These are phyloP conservation scores for Trypanosomatidae sp. DNA, from an alignment of 208 protist species.

Conservation along the genomic window DNA sequence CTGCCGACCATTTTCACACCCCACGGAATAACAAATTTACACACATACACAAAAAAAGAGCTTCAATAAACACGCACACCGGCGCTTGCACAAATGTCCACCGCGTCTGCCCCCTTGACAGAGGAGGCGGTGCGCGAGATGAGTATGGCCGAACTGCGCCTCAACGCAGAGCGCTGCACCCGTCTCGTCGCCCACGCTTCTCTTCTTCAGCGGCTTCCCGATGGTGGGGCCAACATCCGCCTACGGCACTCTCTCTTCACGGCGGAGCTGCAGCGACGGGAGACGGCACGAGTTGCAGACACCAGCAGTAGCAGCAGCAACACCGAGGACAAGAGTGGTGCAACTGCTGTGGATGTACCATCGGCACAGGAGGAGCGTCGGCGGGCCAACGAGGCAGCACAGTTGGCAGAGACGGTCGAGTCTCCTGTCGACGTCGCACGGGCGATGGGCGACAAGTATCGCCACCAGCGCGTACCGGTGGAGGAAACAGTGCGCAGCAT, in stretches of 20 bases:
- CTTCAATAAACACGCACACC: no score
- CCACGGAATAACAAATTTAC: no score
- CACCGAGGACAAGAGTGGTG: no score
- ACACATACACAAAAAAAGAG: neutral
- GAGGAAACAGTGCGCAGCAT: constrained; percentile 68
- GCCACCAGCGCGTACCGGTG: constrained; percentile 49
- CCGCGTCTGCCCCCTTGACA: constrained; percentile 7
- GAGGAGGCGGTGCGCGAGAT: constrained; percentile 32
- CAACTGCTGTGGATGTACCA: no score
- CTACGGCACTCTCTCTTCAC: constrained; percentile 40
- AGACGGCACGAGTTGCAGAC: neutral
- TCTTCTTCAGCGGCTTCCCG: constrained; percentile 58
- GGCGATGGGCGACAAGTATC: constrained; percentile 47
- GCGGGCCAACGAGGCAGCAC: constrained; percentile 9
- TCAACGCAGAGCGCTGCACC: constrained; percentile 65
- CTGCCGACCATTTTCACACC: no score
- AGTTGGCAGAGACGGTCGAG: constrained; percentile 3
- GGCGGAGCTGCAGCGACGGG: constrained; percentile 37
- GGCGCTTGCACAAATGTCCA: no score
- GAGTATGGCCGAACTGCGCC: constrained; percentile 30
- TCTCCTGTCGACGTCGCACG: constrained; percentile 3
- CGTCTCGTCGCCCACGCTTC: constrained; percentile 50
- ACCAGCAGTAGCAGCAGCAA: no score
- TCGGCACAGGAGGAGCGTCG: no score
- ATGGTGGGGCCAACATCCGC: constrained; percentile 49